These are phyloP conservation scores for Collybiopsis luxurians DNA, from an alignment of 768 basidiomycete genomes.

Conservation along the genomic window DNA sequence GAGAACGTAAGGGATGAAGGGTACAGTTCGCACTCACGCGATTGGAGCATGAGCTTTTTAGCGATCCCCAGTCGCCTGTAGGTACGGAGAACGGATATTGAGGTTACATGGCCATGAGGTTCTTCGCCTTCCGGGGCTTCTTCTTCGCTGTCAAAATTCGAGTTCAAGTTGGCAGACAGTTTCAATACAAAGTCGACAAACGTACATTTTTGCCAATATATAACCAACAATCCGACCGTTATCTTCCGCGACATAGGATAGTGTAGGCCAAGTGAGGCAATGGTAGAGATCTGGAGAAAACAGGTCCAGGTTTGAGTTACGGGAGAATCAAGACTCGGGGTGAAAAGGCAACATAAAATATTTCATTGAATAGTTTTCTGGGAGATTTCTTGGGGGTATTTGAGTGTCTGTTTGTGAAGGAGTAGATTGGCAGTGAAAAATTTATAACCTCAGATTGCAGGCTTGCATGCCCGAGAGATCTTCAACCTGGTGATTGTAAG, in stretches of 20 bases:
- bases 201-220: conserved; percentile 93
- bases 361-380: conserved; percentile 90
- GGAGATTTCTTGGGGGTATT: conserved; percentile 70
- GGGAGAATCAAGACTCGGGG: background rate
- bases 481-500: conserved; percentile 54
- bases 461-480: conserved; percentile 96
- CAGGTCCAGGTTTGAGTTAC: conserved; percentile 1
- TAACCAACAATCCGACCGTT: conserved; percentile 93
- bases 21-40: conserved; percentile 58
- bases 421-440: background rate
- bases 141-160: conserved; percentile 52
- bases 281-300: conserved; percentile 86
- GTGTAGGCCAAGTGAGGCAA: conserved; percentile 90
- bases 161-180: background rate
- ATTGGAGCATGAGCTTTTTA: conserved; percentile 93
- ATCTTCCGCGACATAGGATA: conserved; percentile 94
- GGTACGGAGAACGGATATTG: conserved; percentile 89
- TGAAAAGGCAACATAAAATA: conserved; percentile 50
- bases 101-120: conserved; percentile 93
- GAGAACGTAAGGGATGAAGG: background rate
- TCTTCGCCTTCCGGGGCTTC: conserved; percentile 58
- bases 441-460: conserved; percentile 62
- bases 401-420: background rate
- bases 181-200: conserved; percentile 14
- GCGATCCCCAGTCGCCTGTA: conserved; percentile 91